These are phyloP conservation scores for Arbutus unedo DNA, from an alignment of 148 eudicot genomes.

Conservation along the genomic window DNA sequence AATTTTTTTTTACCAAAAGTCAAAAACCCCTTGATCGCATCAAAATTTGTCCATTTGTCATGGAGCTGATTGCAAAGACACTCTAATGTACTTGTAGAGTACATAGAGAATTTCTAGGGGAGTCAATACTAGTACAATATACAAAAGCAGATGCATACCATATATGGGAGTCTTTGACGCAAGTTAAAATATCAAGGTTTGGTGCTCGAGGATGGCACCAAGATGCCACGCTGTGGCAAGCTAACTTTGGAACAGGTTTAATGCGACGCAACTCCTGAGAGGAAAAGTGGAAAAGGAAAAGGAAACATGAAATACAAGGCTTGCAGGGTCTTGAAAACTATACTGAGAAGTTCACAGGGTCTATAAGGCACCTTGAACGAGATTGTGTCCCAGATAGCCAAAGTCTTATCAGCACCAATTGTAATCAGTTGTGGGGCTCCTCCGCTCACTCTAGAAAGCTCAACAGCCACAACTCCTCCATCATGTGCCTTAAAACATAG, in stretches of 20 bases:
- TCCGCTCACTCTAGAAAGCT: conserved; percentile 90
- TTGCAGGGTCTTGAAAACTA: background rate
- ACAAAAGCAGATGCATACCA: conserved; percentile 52
- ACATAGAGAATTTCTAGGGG: background rate
- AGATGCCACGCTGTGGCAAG: conserved; percentile 98
- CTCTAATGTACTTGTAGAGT: background rate
- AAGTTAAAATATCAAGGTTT: conserved; percentile 93
- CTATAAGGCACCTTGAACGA: conserved; percentile 67
- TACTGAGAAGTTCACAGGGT: conserved; percentile 18
- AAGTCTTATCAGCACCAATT: conserved; percentile 88
- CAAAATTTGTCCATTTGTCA: background rate
- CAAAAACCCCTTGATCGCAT: background rate
- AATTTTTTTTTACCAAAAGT: conserved; percentile 14
- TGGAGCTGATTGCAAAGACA: background rate
- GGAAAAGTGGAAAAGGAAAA: conserved; percentile 18
- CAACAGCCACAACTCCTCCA: conserved; percentile 94
- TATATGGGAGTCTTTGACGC: conserved; percentile 98
- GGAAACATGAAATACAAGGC: background rate
- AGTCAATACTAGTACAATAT: background rate
- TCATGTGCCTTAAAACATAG: conserved; percentile 73
- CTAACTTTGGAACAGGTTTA: conserved; percentile 89
- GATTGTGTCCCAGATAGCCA: conserved; percentile 93
- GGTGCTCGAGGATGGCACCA: conserved; percentile 99
- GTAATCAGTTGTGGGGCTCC: conserved; percentile 94
- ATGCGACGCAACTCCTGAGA: conserved; percentile 92